phyloP scores from a whole-genome alignment of 129 eudicot genomes.

The Artemisia annua region DNA sequence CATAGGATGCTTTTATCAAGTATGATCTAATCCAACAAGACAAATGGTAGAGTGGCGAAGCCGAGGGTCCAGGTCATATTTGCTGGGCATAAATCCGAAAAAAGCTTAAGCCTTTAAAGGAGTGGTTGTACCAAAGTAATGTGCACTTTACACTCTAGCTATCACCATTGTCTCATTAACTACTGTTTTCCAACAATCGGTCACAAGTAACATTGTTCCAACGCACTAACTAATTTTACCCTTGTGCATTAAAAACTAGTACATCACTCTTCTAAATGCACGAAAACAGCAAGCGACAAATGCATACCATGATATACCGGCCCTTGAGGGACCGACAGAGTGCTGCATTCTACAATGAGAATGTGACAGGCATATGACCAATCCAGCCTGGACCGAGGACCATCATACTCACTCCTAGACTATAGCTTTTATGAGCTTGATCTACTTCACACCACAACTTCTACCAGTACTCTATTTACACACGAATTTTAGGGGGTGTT shows the following conservation, averaged over 20 bases:
- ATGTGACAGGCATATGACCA: not conserved
- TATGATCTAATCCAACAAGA: not conserved
- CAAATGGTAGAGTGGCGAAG: constrained; percentile 12
- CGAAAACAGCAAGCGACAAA: not conserved
- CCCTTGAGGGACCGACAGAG: not conserved
- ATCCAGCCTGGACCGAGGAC: not conserved
- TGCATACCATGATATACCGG: not conserved
- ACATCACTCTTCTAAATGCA: not conserved
- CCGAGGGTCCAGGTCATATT: constrained; percentile 26
- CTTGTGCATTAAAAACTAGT: not conserved
- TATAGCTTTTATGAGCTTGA: too few species aligned
- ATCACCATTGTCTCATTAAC: constrained; percentile 31
- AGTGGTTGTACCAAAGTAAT: constrained; percentile 30
- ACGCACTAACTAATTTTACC: not conserved
- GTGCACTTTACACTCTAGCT: constrained; percentile 30
- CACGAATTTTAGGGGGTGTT: too few species aligned
- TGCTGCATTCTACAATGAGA: not conserved
- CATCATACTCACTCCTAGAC: too few species aligned
- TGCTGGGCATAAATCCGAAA: not conserved
- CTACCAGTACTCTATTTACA: too few species aligned
- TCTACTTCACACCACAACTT: too few species aligned
- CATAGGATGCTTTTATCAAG: too few species aligned
- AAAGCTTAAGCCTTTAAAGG: not conserved
- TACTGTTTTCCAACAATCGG: not conserved
- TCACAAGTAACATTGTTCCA: constrained; percentile 11